Percentiles rank a stretch among this genome's conserved stretches.
Evolutionary conservation across 179 eudicot species (phyloP).

Genomic region (Vitellaria paradoxa): DNA sequence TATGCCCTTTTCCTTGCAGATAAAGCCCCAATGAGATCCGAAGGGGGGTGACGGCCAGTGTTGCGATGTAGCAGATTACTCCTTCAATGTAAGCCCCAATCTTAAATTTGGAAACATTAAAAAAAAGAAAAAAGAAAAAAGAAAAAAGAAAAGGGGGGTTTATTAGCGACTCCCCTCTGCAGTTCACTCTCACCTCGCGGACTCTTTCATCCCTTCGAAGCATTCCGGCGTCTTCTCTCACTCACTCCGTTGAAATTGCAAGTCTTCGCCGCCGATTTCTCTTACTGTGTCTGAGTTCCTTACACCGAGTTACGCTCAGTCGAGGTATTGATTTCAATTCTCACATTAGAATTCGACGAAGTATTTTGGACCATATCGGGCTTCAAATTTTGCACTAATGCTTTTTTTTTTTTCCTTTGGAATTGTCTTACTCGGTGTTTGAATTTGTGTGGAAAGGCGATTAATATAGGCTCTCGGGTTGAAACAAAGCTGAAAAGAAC

Average conservation of each 20-base stretch:
- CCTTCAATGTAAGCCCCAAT: too few relatives aligned
- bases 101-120: not conserved
- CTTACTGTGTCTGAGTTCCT: not conserved
- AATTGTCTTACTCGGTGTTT: not conserved
- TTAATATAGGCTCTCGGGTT: not conserved
- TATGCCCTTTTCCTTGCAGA: too few relatives aligned
- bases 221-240: conserved; percentile 1
- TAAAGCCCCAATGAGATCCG: too few relatives aligned
- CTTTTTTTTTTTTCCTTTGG: not conserved
- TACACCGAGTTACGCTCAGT: not conserved
- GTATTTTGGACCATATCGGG: not conserved
- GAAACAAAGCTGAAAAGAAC: not conserved
- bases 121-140: not conserved
- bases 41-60: too few relatives aligned
- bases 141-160: too few relatives aligned
- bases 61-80: too few relatives aligned
- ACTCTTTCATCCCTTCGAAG: not conserved
- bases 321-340: conserved; percentile 3
- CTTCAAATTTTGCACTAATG: not conserved
- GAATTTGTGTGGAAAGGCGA: not conserved
- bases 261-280: conserved; percentile 1
- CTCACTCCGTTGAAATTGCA: not conserved
- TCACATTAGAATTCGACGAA: not conserved
- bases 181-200: not conserved
- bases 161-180: not conserved